Percentiles rank a stretch among this genome's conserved stretches.
Evolutionary conservation across 2,329 filamentous ascomycete genomes (phyloP).

Genomic region (Ophiosphaerella herpotricha): DNA sequence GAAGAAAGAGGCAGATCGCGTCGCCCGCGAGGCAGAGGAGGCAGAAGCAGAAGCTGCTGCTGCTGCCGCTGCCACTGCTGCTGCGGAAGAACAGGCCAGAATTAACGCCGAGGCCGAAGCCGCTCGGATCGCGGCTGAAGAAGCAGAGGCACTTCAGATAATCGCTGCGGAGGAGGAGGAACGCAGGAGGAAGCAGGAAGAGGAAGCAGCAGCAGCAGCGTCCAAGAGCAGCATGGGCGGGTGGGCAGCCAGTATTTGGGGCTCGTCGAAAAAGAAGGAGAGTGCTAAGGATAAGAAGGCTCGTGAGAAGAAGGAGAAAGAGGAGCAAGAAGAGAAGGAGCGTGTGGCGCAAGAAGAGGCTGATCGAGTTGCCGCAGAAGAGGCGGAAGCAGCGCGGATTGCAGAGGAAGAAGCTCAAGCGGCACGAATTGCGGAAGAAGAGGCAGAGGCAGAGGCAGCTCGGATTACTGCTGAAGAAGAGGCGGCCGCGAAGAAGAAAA

Average conservation of each 20-base stretch:
- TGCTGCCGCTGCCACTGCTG: conserved; percentile 25
- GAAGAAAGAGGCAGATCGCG: conserved; percentile 38
- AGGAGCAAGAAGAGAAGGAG: conserved; percentile 33
- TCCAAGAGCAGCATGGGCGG: conserved; percentile 34
- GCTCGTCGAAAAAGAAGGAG: conserved; percentile 47
- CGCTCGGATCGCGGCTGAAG: conserved; percentile 10
- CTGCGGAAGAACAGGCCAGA: not conserved
- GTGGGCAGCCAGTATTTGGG: conserved; percentile 31
- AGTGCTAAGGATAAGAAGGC: conserved; percentile 35
- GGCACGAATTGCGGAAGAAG: conserved; percentile 20
- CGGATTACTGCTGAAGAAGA: conserved; percentile 32
- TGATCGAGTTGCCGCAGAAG: conserved; percentile 38
- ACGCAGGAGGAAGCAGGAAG: conserved; percentile 19
- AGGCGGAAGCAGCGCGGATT: conserved; percentile 14
- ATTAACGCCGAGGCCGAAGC: conserved; percentile 18
- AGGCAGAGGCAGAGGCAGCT: conserved; percentile 18
- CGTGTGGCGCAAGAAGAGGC: conserved; percentile 45
- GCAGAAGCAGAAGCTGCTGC: conserved; percentile 26
- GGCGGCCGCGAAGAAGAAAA: conserved; percentile 14
- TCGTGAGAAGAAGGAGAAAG: conserved; percentile 44
- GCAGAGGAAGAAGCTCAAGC: conserved; percentile 27
- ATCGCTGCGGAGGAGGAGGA: conserved; percentile 24
- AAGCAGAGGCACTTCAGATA: conserved; percentile 26
- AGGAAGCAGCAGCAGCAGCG: conserved; percentile 8
- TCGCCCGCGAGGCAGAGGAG: conserved; percentile 32